Percentiles rank a stretch among this genome's conserved stretches.
Conservation (phyloP, 768 basidiomycete genomes). For the Tricholoma flavovirens region DNA sequence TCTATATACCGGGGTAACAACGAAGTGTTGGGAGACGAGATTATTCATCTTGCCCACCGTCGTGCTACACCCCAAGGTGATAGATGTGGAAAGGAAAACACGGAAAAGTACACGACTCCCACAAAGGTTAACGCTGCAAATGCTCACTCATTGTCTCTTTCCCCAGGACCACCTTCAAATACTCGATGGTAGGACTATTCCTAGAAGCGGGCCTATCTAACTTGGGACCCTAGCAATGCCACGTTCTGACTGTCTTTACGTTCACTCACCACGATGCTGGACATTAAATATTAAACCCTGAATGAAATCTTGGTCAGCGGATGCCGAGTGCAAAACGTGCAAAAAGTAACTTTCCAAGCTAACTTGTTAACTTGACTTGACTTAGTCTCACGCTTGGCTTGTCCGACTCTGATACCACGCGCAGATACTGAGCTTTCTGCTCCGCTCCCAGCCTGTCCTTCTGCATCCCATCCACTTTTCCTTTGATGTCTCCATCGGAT, state of each 20-base stretch:
- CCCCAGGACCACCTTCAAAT: constrained; percentile 66
- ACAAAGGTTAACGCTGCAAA: neutral
- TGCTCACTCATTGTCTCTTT: neutral
- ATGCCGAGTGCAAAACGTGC: no score
- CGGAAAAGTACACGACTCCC: constrained; percentile 12
- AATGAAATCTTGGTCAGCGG: no score
- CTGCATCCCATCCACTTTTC: no score
- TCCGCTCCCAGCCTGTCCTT: no score
- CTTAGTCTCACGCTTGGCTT: no score
- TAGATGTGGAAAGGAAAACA: constrained; percentile 46
- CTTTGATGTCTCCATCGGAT: no score
- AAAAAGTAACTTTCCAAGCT: no score
- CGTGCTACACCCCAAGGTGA: constrained; percentile 62
- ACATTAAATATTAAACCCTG: no score
- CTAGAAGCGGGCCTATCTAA: constrained; percentile 13
- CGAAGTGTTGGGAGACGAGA: constrained; percentile 74
- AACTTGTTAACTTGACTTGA: no score
- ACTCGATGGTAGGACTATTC: constrained; percentile 51
- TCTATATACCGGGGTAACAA: constrained; percentile 65
- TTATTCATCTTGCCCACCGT: constrained; percentile 72
- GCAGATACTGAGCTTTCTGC: no score
- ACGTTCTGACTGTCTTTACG: constrained; percentile 63
- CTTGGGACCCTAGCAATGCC: constrained; percentile 42
- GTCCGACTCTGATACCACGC: no score
- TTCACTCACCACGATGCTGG: no score